Conservation (phyloP, 2,329 filamentous ascomycete genomes). For the Dactylellina drechsleri region DNA sequence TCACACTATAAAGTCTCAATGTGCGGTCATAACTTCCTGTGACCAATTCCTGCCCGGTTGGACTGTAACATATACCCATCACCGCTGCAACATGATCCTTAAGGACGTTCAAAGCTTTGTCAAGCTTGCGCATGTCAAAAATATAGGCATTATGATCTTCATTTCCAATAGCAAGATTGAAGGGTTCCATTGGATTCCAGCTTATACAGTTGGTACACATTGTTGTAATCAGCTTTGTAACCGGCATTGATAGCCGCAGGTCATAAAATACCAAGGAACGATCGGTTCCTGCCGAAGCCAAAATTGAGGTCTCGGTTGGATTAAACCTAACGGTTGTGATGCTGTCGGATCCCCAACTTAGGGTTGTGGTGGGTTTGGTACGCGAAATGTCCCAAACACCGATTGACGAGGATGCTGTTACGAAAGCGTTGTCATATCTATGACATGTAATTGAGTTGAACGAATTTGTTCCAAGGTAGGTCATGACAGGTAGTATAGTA, state of each 20-base stretch:
- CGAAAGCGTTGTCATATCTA: conserved; percentile 79
- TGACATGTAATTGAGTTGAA: conserved; percentile 89
- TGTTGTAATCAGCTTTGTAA: conserved; percentile 81
- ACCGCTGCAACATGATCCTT: conserved; percentile 91
- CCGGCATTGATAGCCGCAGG: conserved; percentile 82
- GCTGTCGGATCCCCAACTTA: conserved; percentile 70
- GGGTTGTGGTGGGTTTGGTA: conserved; percentile 82
- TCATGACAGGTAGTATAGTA: conserved; percentile 73
- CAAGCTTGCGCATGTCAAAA: conserved; percentile 93
- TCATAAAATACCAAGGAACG: conserved; percentile 91
- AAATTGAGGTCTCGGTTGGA: conserved; percentile 88
- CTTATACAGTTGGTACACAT: conserved; percentile 84
- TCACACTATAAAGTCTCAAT: conserved; percentile 67
- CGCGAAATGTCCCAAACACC: conserved; percentile 88
- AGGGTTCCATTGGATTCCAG: conserved; percentile 97
- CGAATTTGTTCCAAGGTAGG: conserved; percentile 82
- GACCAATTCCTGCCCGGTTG: conserved; percentile 92
- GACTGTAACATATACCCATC: conserved; percentile 95
- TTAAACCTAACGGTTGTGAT: conserved; percentile 91
- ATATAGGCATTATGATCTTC: conserved; percentile 94
- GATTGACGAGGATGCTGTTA: conserved; percentile 77
- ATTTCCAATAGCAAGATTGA: conserved; percentile 91
- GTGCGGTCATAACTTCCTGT: conserved; percentile 89
- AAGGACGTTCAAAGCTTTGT: conserved; percentile 85
- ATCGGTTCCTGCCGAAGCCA: conserved; percentile 86